Evolutionary conservation across 306 rosid species (phyloP), one percentile per base, ranked within the genome.

Genomic region (Prunus mira): DNA sequence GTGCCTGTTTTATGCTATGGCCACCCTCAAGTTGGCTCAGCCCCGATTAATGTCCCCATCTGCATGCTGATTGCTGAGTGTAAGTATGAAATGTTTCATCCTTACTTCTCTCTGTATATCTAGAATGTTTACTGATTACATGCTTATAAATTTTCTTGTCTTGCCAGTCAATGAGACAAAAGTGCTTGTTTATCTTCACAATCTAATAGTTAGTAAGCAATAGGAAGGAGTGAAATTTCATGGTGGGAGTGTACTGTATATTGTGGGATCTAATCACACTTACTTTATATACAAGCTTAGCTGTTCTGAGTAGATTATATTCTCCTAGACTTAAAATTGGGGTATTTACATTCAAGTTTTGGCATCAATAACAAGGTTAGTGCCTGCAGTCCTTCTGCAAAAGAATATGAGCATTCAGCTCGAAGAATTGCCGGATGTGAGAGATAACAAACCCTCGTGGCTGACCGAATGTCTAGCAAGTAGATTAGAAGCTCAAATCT

Each of bases 21-120:
- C 70, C 55, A 3, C 78, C 62, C 3, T 13, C 70, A 19, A n/a
- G n/a, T 45, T 74, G 78, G 70, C 69, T 74, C 69, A 17, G 46
- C 25, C 22, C 6, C 0, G 3, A 28, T 11, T 7, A 27, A 73
- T 41, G 45, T 61, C 12, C 58, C 8, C 41, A 6, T 61, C n/a
- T 19, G 45, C 67, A 60, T 73, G 68, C 77, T 43, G 69, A 32
- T 38, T 38, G 25, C 10, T 71, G 12, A 18, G 17, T 22, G 67
- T 73, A 50, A 58, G 77, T 43, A 4, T 57, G 67, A 43, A 17
- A 45, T 45, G 5, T 18, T 45, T 43, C 2, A 32, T 11, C 38
- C 20, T 69, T 69, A 49, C 54, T 72, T 55, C 14, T 34, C 22
- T 12, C 41, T 34, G 41, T 34, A 17, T 32, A 15, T 15, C 17